These are phyloP conservation scores for Fusarium paranaense DNA, from an alignment of 2,329 filamentous ascomycete species.

Conservation along the genomic window DNA sequence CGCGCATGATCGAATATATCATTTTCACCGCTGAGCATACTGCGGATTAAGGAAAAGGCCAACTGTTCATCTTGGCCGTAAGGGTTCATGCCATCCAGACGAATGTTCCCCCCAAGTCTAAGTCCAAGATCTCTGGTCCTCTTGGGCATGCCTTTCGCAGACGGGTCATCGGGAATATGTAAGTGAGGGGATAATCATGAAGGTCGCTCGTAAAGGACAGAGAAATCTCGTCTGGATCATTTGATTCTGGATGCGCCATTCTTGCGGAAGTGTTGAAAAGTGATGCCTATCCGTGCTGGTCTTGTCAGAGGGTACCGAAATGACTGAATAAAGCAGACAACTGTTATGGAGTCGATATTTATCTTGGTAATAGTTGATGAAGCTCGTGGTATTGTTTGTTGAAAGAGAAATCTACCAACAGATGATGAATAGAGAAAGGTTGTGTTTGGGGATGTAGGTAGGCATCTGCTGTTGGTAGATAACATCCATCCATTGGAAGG, in stretches of 20 bases:
- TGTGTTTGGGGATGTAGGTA: not conserved
- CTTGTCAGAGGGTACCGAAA: not conserved
- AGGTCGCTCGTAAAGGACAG: not conserved
- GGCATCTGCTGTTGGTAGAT: not conserved
- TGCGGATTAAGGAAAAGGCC: slow-evolving; percentile 13
- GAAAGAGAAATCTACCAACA: not conserved
- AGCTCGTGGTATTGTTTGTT: not conserved
- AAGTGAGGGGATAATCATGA: not conserved
- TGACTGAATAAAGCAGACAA: not conserved
- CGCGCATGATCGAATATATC: not conserved
- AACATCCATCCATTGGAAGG: not conserved
- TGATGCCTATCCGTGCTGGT: not conserved
- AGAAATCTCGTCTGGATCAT: not conserved
- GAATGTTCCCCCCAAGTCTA: not conserved
- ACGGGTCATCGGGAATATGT: not conserved
- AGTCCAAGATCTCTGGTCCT: not conserved
- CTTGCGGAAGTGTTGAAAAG: not conserved
- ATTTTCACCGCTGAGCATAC: slow-evolving; percentile 10
- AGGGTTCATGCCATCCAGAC: not conserved
- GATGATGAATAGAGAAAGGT: not conserved
- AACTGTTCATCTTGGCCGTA: not conserved
- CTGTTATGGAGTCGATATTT: not conserved
- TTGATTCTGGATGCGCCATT: not conserved
- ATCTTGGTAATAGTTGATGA: not conserved
- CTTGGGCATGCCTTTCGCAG: not conserved